These are phyloP conservation scores for Pulveroboletus ravenelii DNA, from an alignment of 768 basidiomycete species.

Conservation along the genomic window DNA sequence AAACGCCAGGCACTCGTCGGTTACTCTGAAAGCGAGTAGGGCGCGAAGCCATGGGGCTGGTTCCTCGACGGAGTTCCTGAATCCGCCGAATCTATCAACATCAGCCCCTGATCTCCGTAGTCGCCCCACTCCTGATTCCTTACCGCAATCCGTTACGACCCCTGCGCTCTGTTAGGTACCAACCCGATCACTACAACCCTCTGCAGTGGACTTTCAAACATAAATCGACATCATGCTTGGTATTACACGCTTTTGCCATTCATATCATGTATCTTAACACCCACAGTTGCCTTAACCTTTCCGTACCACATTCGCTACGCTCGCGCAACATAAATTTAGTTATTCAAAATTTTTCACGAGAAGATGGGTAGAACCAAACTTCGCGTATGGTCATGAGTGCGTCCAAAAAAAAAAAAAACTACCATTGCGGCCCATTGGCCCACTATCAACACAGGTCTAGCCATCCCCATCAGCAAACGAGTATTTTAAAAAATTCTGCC, in stretches of 20 bases:
- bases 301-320: not conserved
- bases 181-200: conserved; percentile 9
- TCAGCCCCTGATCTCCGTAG: conserved; percentile 26
- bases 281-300: not conserved
- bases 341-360: not conserved
- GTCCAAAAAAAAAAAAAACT: conserved; percentile 5
- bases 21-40: conserved; percentile 18
- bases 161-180: conserved; percentile 10
- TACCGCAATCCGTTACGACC: conserved; percentile 9
- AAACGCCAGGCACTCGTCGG: conserved; percentile 16
- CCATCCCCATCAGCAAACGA: conserved; percentile 6
- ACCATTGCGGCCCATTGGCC: conserved; percentile 9
- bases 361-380: not conserved
- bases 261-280: conserved; percentile 22
- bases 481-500: conserved; percentile 1
- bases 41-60: conserved; percentile 9
- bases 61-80: conserved; percentile 4
- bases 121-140: conserved; percentile 7
- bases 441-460: conserved; percentile 19
- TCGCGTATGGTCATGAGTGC: conserved; percentile 2
- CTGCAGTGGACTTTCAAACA: conserved; percentile 23
- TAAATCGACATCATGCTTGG: conserved; percentile 16
- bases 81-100: conserved; percentile 16
- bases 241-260: conserved; percentile 20
- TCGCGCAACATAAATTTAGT: not conserved